Conservation (phyloP, 805 yeast species). For the Zygosaccharomyces bisporus region DNA sequence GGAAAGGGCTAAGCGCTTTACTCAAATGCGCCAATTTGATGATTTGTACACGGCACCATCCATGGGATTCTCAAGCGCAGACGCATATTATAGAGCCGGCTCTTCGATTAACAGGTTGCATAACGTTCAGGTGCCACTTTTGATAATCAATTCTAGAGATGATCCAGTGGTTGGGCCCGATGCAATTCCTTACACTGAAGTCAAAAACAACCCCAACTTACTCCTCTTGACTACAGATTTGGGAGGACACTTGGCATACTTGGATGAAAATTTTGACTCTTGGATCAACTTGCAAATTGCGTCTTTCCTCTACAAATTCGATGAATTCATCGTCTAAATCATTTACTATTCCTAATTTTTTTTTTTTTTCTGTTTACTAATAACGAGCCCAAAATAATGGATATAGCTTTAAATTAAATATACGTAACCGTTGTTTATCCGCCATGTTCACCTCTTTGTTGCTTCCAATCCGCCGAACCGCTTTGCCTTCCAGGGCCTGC, state of each 20-base stretch:
- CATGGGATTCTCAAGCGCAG: conserved; percentile 60
- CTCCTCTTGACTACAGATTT: conserved; percentile 53
- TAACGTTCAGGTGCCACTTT: conserved; percentile 56
- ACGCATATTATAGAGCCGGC: conserved; percentile 61
- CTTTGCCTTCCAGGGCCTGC: conserved; percentile 52
- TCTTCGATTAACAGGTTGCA: conserved; percentile 56
- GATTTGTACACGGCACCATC: conserved; percentile 54
- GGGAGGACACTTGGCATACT: conserved; percentile 68
- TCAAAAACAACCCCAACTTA: conserved; percentile 53
- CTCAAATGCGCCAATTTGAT: conserved; percentile 55
- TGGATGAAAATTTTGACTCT: conserved; percentile 42
- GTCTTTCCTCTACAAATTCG: conserved; percentile 41
- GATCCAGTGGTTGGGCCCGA: conserved; percentile 58
- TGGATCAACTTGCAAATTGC: conserved; percentile 47
- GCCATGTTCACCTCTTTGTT: conserved; percentile 76
- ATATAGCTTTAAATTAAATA: conserved; percentile 2
- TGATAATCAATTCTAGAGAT: conserved; percentile 58
- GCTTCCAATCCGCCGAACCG: conserved; percentile 74
- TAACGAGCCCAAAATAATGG: conserved; percentile 24
- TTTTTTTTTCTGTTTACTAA: no score
- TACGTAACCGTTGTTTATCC: conserved; percentile 10
- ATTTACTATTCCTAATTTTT: conserved; percentile 74
- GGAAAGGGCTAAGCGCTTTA: conserved; percentile 38
- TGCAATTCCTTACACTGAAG: conserved; percentile 49
- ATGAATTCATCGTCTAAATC: conserved; percentile 26